phyloP scores from a whole-genome alignment of 2,329 filamentous ascomycete species.

The Arthrobotrys sinensis region DNA sequence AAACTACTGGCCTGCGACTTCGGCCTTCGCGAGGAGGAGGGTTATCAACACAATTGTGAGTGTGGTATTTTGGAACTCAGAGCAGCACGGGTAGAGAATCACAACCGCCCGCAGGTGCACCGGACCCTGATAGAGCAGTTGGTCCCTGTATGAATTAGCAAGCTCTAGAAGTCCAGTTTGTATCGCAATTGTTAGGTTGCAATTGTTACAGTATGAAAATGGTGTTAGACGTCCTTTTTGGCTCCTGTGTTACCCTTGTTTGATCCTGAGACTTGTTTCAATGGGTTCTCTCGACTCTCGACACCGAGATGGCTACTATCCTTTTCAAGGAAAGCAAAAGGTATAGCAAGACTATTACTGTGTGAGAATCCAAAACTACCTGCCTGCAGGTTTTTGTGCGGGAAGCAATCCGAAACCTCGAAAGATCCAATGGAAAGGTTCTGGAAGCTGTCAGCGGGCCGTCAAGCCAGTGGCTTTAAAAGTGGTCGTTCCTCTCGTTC shows the following conservation, averaged over 20 bases:
- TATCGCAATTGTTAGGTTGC: background rate
- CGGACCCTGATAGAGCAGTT: too few species aligned
- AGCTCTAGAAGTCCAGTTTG: background rate
- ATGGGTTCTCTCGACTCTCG: background rate
- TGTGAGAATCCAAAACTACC: too few species aligned
- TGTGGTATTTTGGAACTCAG: constrained; percentile 10
- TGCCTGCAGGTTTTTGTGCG: too few species aligned
- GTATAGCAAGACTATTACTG: too few species aligned
- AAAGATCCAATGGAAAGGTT: background rate
- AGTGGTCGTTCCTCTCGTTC: too few species aligned
- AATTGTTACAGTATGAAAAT: background rate
- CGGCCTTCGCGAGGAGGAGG: background rate
- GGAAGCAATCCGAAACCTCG: too few species aligned
- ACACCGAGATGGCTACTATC: too few species aligned
- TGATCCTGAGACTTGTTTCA: constrained; percentile 4
- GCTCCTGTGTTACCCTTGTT: constrained; percentile 4
- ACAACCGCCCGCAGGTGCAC: too few species aligned
- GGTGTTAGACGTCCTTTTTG: background rate
- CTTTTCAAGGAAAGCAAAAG: too few species aligned
- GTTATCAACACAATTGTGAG: background rate
- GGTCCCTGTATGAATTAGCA: background rate
- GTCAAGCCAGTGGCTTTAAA: too few species aligned
- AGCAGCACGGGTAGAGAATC: background rate
- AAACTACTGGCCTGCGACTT: too few species aligned
- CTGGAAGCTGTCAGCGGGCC: background rate